Evolutionary conservation across 805 yeast species (phyloP).

Genomic region (Candida silvatica): DNA sequence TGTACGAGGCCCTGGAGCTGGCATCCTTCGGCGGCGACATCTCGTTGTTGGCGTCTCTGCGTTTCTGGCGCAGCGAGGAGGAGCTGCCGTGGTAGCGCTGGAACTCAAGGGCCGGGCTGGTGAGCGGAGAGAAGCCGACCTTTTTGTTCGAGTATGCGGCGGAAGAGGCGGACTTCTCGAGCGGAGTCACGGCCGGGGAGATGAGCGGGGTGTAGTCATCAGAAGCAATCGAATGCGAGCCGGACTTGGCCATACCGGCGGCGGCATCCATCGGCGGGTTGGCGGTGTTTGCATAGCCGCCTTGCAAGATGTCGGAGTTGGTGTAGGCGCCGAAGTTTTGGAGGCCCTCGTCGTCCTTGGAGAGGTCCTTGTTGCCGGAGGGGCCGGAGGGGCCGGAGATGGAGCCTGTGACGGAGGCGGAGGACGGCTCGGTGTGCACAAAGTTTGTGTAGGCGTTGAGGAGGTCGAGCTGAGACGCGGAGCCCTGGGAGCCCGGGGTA

Average conservation of each 20-base stretch:
- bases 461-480: neutral
- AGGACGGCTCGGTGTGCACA: neutral
- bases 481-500: constrained; percentile 4
- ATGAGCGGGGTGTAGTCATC: constrained; percentile 67
- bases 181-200: constrained; percentile 68
- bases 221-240: constrained; percentile 33
- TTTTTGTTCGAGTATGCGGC: constrained; percentile 9
- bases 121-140: constrained; percentile 37
- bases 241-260: constrained; percentile 4
- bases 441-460: constrained; percentile 1
- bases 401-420: neutral
- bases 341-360: too few species aligned
- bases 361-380: too few species aligned
- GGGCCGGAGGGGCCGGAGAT: neutral
- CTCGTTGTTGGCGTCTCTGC: constrained; percentile 17
- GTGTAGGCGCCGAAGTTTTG: neutral
- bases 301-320: constrained; percentile 2
- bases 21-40: constrained; percentile 13
- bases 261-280: constrained; percentile 2
- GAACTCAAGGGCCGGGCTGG: constrained; percentile 62
- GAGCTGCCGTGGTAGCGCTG: constrained; percentile 15
- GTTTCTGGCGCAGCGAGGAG: constrained; percentile 18
- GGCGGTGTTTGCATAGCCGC: constrained; percentile 4
- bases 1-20: constrained; percentile 10
- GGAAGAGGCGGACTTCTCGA: constrained; percentile 26